Base-by-base conservation (phyloP, 2,329 filamentous ascomycete genomes). In the Cytospora mali region DNA sequence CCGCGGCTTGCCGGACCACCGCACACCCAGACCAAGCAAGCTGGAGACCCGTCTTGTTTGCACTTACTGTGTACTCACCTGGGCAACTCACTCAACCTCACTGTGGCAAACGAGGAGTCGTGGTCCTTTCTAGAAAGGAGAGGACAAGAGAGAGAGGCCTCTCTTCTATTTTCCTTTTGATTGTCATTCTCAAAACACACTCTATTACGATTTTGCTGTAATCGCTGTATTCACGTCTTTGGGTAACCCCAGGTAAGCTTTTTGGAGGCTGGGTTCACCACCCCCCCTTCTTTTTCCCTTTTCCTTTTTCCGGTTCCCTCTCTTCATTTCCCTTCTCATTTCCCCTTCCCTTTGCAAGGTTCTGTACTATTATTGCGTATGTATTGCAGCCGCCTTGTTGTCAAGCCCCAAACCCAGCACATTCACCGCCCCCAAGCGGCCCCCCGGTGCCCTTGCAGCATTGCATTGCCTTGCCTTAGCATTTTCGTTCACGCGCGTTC, bases 401-500 rank as follows among this genome's bases (percentile, higher is more conserved):
- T 46, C 42, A 13, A n/a, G n/a, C 39, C 39, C 39, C 39, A 18
- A 42, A 42, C 39, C 35, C 52, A 46, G 48, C 42, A 39, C 39
- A 49, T 53, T 42, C 58, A 55, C 42, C 52, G 50, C 59, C 50
- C 39, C 49, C 46, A 42, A 42, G 31, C 61, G 56, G 62, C 61
- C 55, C 68, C 69, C 68, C 64, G 66, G 67, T 66, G 53, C 68
- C 67, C 69, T 67, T 71, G 67, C 68, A 68, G 71, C 63, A 56
- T 68, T 68, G 18, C 61, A 52, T 69, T 69, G 33, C 55, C 42
- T 23, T 62, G n/a, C n/a, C n/a, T n/a, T n/a, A n/a, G n/a, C 51
- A 14, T 58, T 29, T 31, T 54, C 50, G 50, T 31, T 61, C 50
- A 57, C 49, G 39, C 64, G 31, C 42, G 14, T 58, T 50, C 35